Percentiles rank a stretch among this genome's conserved stretches.
phyloP scores from a whole-genome alignment of 768 basidiomycete genomes.

The Hypholoma sublateritium region DNA sequence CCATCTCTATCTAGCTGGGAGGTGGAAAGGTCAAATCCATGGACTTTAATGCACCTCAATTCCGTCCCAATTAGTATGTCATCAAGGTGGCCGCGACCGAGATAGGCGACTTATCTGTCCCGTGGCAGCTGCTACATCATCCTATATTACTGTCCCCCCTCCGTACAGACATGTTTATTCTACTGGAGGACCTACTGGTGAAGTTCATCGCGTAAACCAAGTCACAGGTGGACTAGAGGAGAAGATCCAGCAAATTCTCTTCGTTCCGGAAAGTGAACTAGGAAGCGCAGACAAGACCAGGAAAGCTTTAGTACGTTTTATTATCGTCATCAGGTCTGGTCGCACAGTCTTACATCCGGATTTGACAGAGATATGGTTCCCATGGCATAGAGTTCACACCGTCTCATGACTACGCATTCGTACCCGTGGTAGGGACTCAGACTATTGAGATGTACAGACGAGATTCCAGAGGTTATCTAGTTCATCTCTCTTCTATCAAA shows the following conservation, averaged over 20 bases:
- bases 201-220: conserved; percentile 40
- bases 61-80: conserved; percentile 44
- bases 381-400: conserved; percentile 51
- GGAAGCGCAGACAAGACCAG: conserved; percentile 48
- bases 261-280: conserved; percentile 43
- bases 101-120: background rate
- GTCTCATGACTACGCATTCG: conserved; percentile 35
- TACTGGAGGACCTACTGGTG: conserved; percentile 50
- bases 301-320: conserved; percentile 37
- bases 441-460: conserved; percentile 47
- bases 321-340: background rate
- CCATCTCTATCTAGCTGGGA: conserved; percentile 48
- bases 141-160: conserved; percentile 48
- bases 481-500: conserved; percentile 33
- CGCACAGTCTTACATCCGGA: conserved; percentile 8
- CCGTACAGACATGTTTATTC: conserved; percentile 50
- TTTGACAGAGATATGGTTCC: conserved; percentile 45
- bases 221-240: conserved; percentile 36
- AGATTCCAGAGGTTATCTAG: conserved; percentile 32
- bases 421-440: conserved; percentile 50
- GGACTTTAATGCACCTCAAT: conserved; percentile 39
- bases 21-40: conserved; percentile 27
- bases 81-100: background rate
- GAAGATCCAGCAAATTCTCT: conserved; percentile 48
- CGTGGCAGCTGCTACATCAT: conserved; percentile 48